Evolutionary conservation across 2,329 filamentous ascomycete species (phyloP), one percentile per base, ranked within the genome.

Genomic region (Capronia americana): DNA sequence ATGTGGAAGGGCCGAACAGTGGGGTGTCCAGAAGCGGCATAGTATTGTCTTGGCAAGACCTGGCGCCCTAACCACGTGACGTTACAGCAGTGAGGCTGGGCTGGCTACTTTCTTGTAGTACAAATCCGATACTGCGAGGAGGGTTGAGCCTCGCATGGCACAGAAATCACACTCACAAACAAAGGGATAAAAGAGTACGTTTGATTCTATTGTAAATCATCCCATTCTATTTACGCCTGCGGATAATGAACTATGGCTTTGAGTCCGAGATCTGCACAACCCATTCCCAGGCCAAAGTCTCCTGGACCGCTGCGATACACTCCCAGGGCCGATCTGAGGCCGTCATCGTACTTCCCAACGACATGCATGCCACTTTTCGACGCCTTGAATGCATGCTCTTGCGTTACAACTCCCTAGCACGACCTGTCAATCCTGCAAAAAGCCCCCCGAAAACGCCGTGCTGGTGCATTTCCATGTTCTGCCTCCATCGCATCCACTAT

Each of bases 241-340:
- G 26, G 46, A 41, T 30, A 26, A 24, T 20, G 28, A 55, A 34
- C 26, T 34, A 26, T 57, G 44, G 41, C 20, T 30, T 32, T n/a
- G 41, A 50, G 50, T 48, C 32, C 34, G 61, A 69, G 61, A 69
- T 66, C 67, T 69, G 67, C 67, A 69, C 67, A 64, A 63, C 67
- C 58, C 61, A 53, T 56, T 55, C 56, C 23, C 28, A 51, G 34
- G 34, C 30, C 41, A 48, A 23, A 28, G 30, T 54, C 30, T 17
- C n/a, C 44, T 20, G 20, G 24, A 23, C 10, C n/a, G 8, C 44
- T 17, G 6, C 48, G 24, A 30, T 28, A 53, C 48, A 53, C 20
- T 53, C 23, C 20, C 8, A 14, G 11, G 48, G 26, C 48, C 48
- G 11, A 53, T 24, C 20, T 28, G 23, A 53, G 20, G 48, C 11